Evolutionary conservation across 192 early-diverging fungal genomes (phyloP).

Genomic region (Obelidium mucronatum): DNA sequence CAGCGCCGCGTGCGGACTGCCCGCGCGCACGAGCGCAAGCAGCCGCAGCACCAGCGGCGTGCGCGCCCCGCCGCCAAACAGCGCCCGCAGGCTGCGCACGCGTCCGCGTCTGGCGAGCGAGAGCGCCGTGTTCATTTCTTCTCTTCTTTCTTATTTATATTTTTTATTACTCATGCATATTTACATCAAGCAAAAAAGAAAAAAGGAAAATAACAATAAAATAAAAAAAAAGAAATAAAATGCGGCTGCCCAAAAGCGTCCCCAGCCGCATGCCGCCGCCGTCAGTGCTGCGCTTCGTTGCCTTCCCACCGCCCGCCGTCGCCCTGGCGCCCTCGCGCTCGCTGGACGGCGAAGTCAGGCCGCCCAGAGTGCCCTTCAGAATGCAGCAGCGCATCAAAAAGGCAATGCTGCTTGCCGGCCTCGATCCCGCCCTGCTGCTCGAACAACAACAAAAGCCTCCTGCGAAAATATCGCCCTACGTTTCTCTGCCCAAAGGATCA

Average conservation of each 20-base stretch:
- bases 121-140: neutral
- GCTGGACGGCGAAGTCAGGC: conserved; percentile 41
- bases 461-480: neutral
- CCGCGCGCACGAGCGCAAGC: neutral
- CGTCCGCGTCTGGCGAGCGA: neutral
- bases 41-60: neutral
- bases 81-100: neutral
- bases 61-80: no score
- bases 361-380: conserved; percentile 43
- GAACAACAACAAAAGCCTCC: conserved; percentile 15
- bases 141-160: neutral
- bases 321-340: conserved; percentile 25
- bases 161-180: neutral
- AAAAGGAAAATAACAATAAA: neutral
- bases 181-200: neutral
- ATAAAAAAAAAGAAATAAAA: conserved; percentile 1
- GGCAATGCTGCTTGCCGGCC: conserved; percentile 47
- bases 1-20: neutral
- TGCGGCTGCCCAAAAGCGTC: conserved; percentile 33
- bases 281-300: conserved; percentile 54
- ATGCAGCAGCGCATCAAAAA: conserved; percentile 52
- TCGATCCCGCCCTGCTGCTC: conserved; percentile 40
- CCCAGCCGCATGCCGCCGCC: conserved; percentile 52
- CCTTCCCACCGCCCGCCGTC: conserved; percentile 47
- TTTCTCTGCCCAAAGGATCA: neutral